Base-by-base conservation (phyloP, 352 stramenopile genomes). In the Pythium apleroticum region DNA sequence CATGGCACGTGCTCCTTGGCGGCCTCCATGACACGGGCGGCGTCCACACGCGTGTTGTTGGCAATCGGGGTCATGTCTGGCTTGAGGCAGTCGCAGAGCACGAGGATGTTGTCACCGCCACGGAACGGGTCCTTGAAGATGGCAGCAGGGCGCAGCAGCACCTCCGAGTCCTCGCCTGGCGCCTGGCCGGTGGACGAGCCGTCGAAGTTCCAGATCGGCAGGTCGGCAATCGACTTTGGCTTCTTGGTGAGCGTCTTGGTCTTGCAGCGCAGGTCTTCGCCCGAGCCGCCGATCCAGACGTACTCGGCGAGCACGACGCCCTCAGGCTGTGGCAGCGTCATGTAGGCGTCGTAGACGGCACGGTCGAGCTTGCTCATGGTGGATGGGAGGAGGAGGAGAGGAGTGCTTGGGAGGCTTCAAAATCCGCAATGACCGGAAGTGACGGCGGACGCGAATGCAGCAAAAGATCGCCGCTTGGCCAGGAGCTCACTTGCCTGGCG, bases 121-220 rank as follows among this genome's bases (percentile, higher is more conserved):
- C 97, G 90, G 89, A 99, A 99, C 22, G 97, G 97, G 87, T 99
- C 97, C 59, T 89, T 91, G 86, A 98, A 99, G 66, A 99, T 98
- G 65, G 90, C 85, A 52, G 90, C 81, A 43, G 89, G 86, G 72
- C 95, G 75, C 67, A 98, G 74, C 63, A 98, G 94, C 63, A 99
- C 96, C 75, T 99, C 96, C 53, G 94, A 98, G 80, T 99, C 96
- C 71, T 98, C 90, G 41, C 97, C 97, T 0, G 96, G 96, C n/a
- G 97, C 97, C 78, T 99, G 97, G 60, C 82, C 91, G 19, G 97
- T 99, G 49, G 91, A 98, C 30, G 89, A 98, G 57, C 97, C 97
- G 68, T 99, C 97, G 72, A 98, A 99, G 84, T 99, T 99, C 97
- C 97, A 99, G 45, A 97, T 85, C 9, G 97, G 96, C 48, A 98